Percentiles rank a stretch among this genome's conserved stretches.
Evolutionary conservation across 805 yeast genomes (phyloP).

Genomic region (Metschnikowia chrysomelidarum): DNA sequence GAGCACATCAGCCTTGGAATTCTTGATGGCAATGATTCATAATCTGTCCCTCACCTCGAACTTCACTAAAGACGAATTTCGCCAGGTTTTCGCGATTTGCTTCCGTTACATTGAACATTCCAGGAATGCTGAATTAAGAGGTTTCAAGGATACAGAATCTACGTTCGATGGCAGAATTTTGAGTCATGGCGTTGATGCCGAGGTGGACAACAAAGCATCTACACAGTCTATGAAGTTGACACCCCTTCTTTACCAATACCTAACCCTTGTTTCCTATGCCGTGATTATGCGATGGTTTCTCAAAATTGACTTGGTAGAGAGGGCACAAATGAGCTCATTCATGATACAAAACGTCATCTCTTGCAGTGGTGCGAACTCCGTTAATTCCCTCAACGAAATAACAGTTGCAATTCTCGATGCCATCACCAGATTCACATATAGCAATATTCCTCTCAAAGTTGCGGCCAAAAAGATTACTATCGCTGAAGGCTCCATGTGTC

Average conservation of each 20-base stretch:
- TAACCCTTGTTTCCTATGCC: slow-evolving; percentile 60
- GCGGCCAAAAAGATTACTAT: slow-evolving; percentile 12
- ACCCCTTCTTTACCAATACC: slow-evolving; percentile 56
- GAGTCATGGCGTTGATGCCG: slow-evolving; percentile 45
- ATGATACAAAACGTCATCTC: slow-evolving; percentile 54
- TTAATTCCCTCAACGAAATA: slow-evolving; percentile 44
- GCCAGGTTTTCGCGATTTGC: slow-evolving; percentile 78
- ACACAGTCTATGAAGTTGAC: slow-evolving; percentile 46
- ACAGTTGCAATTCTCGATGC: slow-evolving; percentile 66
- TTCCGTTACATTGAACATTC: slow-evolving; percentile 77
- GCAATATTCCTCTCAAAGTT: slow-evolving; percentile 57
- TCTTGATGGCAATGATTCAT: slow-evolving; percentile 62
- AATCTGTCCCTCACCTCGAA: slow-evolving; percentile 67
- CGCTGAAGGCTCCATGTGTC: slow-evolving; percentile 19
- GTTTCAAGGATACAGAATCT: slow-evolving; percentile 9
- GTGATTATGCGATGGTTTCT: slow-evolving; percentile 73
- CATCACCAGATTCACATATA: slow-evolving; percentile 61
- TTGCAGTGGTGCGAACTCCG: slow-evolving; percentile 23
- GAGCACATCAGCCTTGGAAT: slow-evolving; percentile 72
- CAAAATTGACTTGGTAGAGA: slow-evolving; percentile 54
- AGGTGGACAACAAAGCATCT: slow-evolving; percentile 54
- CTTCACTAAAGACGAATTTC: slow-evolving; percentile 73
- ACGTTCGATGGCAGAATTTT: slow-evolving; percentile 3
- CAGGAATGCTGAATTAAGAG: slow-evolving; percentile 43
- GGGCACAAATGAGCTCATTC: slow-evolving; percentile 61